A percentile compares a stretch with the other conserved stretches of the same genome.
Conservation (phyloP, 2,329 filamentous ascomycete species). For the Atkinsonella hypoxylon region DNA sequence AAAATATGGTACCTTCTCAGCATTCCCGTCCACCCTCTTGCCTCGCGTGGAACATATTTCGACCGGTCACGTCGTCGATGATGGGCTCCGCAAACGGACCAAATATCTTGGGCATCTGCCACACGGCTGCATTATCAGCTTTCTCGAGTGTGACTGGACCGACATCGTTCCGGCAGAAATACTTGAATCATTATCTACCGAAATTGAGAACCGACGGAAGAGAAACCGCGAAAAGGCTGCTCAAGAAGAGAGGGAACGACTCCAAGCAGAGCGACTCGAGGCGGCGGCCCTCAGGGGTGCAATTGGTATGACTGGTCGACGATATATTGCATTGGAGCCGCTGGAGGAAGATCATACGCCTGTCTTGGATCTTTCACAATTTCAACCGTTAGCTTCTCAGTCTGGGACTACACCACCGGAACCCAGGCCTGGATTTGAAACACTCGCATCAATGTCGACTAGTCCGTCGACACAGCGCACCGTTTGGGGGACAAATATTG, state of each 20-base stretch:
- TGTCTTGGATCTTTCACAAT: constrained; percentile 46
- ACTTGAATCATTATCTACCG: constrained; percentile 61
- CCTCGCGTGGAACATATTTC: constrained; percentile 84
- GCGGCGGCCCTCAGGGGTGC: constrained; percentile 52
- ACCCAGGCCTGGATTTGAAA: constrained; percentile 49
- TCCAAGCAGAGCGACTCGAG: constrained; percentile 71
- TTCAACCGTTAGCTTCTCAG: constrained; percentile 46
- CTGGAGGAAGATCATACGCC: constrained; percentile 26
- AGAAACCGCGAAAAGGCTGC: constrained; percentile 71
- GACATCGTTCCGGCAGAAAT: constrained; percentile 69
- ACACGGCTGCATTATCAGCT: constrained; percentile 80
- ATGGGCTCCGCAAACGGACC: constrained; percentile 67
- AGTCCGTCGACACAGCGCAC: constrained; percentile 68
- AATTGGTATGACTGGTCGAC: constrained; percentile 23
- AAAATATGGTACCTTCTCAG: constrained; percentile 70
- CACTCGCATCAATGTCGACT: constrained; percentile 66
- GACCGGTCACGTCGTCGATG: constrained; percentile 77
- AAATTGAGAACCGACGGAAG: constrained; percentile 66
- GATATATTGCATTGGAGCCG: constrained; percentile 19
- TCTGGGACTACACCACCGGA: constrained; percentile 42
- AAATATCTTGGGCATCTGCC: constrained; percentile 84
- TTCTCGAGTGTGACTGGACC: constrained; percentile 90
- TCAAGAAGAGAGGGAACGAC: constrained; percentile 74
- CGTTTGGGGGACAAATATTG: constrained; percentile 79
- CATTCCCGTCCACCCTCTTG: constrained; percentile 75